A percentile compares a stretch with the other conserved stretches of the same genome.
phyloP scores from a whole-genome alignment of 768 basidiomycete genomes.

The Mycena venus region DNA sequence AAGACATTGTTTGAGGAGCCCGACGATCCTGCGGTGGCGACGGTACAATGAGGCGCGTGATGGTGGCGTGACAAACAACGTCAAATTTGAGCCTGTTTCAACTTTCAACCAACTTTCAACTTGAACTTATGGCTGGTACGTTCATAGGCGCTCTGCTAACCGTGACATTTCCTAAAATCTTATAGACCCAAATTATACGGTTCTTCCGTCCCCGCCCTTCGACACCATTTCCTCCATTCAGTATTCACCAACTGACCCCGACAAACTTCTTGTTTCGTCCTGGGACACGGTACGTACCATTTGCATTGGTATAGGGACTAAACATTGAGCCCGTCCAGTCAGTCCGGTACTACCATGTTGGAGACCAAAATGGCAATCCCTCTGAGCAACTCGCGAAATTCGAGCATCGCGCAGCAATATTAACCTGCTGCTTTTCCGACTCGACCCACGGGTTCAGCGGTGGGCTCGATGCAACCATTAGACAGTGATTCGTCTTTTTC shows the following conservation, averaged over 20 bases:
- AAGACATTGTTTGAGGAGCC: conserved; percentile 64
- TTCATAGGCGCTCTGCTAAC: neutral
- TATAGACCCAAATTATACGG: conserved; percentile 40
- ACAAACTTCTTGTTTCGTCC: conserved; percentile 85
- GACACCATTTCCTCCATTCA: conserved; percentile 87
- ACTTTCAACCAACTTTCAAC: neutral
- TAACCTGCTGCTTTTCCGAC: conserved; percentile 85
- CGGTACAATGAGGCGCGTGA: neutral
- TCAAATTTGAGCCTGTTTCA: neutral
- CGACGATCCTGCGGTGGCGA: neutral
- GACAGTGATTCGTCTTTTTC: conserved; percentile 71
- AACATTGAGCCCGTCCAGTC: conserved; percentile 40
- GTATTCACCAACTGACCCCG: conserved; percentile 85
- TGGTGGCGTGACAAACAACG: neutral
- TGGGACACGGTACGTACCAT: conserved; percentile 81
- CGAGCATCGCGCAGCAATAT: conserved; percentile 89
- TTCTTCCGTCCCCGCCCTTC: conserved; percentile 77
- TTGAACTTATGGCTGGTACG: conserved; percentile 13
- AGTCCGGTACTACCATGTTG: conserved; percentile 68
- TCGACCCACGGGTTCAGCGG: conserved; percentile 83
- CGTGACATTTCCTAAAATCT: neutral
- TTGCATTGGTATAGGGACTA: conserved; percentile 19
- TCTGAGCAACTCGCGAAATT: conserved; percentile 85
- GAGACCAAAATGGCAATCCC: conserved; percentile 66
- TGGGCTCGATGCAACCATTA: conserved; percentile 85